Evolutionary conservation across 306 rosid species (phyloP).

Genomic region (Canavalia ensiformis): DNA sequence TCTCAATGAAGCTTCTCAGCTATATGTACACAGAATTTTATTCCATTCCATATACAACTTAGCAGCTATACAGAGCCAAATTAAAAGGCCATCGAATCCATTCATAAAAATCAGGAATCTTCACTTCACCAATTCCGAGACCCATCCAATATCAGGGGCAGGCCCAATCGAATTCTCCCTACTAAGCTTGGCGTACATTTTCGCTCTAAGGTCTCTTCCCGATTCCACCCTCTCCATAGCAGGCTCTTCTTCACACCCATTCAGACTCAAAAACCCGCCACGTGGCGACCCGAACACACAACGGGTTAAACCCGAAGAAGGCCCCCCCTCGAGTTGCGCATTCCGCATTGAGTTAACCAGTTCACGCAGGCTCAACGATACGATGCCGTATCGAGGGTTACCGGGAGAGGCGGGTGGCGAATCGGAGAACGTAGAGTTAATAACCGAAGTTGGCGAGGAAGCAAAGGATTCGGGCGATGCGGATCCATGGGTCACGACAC

Average conservation of each 20-base stretch:
- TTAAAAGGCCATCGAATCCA: slow-evolving; percentile 42
- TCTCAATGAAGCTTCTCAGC: neutral
- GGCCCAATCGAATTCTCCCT: slow-evolving; percentile 60
- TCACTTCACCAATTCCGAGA: slow-evolving; percentile 69
- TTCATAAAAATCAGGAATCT: neutral
- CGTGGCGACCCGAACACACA: slow-evolving; percentile 51
- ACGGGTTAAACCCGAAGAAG: slow-evolving; percentile 19
- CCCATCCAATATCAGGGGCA: slow-evolving; percentile 72
- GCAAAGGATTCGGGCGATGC: slow-evolving; percentile 47
- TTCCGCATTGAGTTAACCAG: slow-evolving; percentile 60
- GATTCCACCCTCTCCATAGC: slow-evolving; percentile 89
- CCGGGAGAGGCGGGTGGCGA: slow-evolving; percentile 70
- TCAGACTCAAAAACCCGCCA: slow-evolving; percentile 45
- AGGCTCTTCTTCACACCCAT: slow-evolving; percentile 61
- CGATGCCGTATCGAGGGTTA: slow-evolving; percentile 41
- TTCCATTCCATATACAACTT: slow-evolving; percentile 22
- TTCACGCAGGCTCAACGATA: slow-evolving; percentile 40
- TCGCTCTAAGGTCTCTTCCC: slow-evolving; percentile 72
- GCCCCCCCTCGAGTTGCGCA: slow-evolving; percentile 51
- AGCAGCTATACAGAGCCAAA: neutral
- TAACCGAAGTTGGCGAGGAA: slow-evolving; percentile 75
- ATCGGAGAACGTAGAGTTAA: slow-evolving; percentile 56
- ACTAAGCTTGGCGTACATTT: slow-evolving; percentile 75
- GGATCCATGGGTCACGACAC: slow-evolving; percentile 47
- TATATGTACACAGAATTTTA: slow-evolving; percentile 48